These are phyloP conservation scores for Penicillium freii DNA, from an alignment of 2,329 filamentous ascomycete species.

Conservation along the genomic window DNA sequence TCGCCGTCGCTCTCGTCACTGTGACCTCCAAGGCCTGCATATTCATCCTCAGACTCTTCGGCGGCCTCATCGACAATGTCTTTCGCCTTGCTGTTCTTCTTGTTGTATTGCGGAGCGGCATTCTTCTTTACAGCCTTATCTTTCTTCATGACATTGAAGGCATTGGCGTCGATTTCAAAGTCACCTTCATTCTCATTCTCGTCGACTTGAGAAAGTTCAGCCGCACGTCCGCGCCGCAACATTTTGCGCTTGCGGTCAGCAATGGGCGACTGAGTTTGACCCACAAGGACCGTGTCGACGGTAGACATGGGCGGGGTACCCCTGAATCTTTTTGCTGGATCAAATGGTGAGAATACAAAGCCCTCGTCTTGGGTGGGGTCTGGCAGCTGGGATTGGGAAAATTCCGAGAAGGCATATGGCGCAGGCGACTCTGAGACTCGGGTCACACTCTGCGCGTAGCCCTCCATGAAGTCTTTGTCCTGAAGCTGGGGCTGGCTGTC, in stretches of 20 bases:
- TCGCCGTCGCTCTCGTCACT: slow-evolving; percentile 82
- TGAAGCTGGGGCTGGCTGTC: slow-evolving; percentile 54
- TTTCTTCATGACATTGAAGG: slow-evolving; percentile 70
- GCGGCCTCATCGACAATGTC: slow-evolving; percentile 90
- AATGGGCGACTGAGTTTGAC: slow-evolving; percentile 61
- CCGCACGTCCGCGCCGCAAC: slow-evolving; percentile 49
- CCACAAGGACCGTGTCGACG: slow-evolving; percentile 64
- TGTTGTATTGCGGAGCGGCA: slow-evolving; percentile 63
- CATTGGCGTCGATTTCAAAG: slow-evolving; percentile 47
- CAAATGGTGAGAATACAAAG: slow-evolving; percentile 69
- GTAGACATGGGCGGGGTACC: slow-evolving; percentile 64
- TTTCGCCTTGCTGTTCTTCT: slow-evolving; percentile 81
- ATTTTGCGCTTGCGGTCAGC: slow-evolving; percentile 58
- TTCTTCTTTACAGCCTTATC: slow-evolving; percentile 62
- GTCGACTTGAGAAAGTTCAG: slow-evolving; percentile 48
- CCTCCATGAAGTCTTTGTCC: slow-evolving; percentile 46
- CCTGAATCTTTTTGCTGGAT: slow-evolving; percentile 63
- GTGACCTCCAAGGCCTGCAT: slow-evolving; percentile 84
- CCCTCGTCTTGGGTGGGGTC: slow-evolving; percentile 80
- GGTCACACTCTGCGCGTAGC: slow-evolving; percentile 34
- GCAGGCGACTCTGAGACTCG: slow-evolving; percentile 39
- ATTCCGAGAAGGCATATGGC: slow-evolving; percentile 54
- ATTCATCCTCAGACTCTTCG: slow-evolving; percentile 97
- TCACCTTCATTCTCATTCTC: slow-evolving; percentile 38
- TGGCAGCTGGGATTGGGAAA: slow-evolving; percentile 68